Evolutionary conservation across 148 eudicot species (phyloP).

Genomic region (Bassia scoparia): DNA sequence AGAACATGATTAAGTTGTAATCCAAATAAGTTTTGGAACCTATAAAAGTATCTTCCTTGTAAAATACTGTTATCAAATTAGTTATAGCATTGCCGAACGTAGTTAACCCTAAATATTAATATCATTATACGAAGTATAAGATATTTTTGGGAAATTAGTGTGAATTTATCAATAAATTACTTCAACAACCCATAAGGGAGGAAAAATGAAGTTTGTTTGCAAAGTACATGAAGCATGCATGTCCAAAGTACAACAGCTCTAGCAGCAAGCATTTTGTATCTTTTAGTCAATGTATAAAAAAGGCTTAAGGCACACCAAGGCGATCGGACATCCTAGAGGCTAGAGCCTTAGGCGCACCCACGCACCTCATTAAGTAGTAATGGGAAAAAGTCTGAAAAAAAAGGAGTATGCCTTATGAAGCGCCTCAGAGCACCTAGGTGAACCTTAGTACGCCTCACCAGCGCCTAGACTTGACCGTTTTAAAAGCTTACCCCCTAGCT

Average conservation of each 20-base stretch:
- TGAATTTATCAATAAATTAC: neutral
- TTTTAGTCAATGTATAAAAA: too few species aligned
- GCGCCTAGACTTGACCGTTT: too few species aligned
- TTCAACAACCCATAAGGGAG: neutral
- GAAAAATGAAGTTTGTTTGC: neutral
- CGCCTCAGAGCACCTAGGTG: too few species aligned
- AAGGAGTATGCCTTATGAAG: too few species aligned
- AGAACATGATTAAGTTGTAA: constrained; percentile 15
- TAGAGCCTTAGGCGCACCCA: too few species aligned
- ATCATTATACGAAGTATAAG: too few species aligned
- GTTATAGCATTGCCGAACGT: neutral
- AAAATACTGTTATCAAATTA: neutral
- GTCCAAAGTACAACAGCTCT: neutral
- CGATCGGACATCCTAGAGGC: too few species aligned
- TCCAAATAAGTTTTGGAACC: neutral
- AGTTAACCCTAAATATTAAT: neutral
- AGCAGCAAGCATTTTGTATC: neutral
- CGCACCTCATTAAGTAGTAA: too few species aligned
- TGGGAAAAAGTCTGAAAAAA: too few species aligned
- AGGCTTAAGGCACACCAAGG: too few species aligned
- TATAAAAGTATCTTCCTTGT: neutral
- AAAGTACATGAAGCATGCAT: neutral
- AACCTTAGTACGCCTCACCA: too few species aligned
- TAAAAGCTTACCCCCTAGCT: too few species aligned
- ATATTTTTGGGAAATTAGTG: neutral